These are phyloP conservation scores for Periconia digitata DNA, from an alignment of 2,329 filamentous ascomycete genomes.

Conservation along the genomic window DNA sequence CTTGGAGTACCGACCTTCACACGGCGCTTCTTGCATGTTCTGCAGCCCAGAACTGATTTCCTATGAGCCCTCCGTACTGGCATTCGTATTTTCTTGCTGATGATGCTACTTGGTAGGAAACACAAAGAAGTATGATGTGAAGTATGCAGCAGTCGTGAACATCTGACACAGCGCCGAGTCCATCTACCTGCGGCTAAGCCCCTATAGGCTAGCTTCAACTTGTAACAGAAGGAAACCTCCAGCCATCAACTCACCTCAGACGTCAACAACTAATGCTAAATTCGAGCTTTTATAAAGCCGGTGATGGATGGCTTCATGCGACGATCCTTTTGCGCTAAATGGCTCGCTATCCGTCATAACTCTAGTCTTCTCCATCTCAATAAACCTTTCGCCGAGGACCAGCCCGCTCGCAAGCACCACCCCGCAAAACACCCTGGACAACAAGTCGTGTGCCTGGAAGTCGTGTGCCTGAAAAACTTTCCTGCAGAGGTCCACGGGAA, in stretches of 20 bases:
- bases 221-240: too few species aligned
- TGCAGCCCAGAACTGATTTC: conserved; percentile 16
- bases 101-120: background rate
- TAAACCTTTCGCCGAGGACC: conserved; percentile 12
- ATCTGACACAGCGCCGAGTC: too few species aligned
- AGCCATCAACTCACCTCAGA: too few species aligned
- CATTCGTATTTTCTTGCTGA: conserved; percentile 1
- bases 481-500: conserved; percentile 15
- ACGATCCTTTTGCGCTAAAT: background rate
- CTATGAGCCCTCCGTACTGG: conserved; percentile 13
- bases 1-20: conserved; percentile 16
- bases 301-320: background rate
- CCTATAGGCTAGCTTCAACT: background rate
- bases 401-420: conserved; percentile 16
- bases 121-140: background rate
- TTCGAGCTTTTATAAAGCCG: background rate
- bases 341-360: conserved; percentile 9
- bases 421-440: conserved; percentile 17
- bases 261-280: background rate
- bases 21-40: conserved; percentile 19
- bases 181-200: background rate
- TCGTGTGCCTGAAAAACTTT: conserved; percentile 18
- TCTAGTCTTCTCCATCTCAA: conserved; percentile 3
- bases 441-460: conserved; percentile 18
- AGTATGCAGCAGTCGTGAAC: background rate